These are phyloP conservation scores for Ophiocordyceps australis DNA, from an alignment of 2,329 filamentous ascomycete genomes.

Conservation along the genomic window DNA sequence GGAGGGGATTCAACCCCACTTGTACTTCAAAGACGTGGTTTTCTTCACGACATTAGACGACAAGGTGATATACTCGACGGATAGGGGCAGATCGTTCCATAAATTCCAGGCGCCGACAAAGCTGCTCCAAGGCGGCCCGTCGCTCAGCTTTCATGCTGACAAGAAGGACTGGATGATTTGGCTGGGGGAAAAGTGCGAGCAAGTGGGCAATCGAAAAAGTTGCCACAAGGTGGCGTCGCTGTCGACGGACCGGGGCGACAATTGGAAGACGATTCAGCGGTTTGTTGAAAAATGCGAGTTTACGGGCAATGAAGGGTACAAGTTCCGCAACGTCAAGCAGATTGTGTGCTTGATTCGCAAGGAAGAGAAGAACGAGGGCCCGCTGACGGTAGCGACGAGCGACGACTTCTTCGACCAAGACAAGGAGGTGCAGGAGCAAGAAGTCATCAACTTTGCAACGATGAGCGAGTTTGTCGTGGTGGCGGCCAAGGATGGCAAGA, in stretches of 20 bases:
- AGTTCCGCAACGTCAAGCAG: slow-evolving; percentile 31
- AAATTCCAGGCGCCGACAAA: slow-evolving; percentile 52
- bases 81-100: slow-evolving; percentile 59
- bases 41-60: slow-evolving; percentile 62
- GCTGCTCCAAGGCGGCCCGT: slow-evolving; percentile 15
- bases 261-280: slow-evolving; percentile 58
- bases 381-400: slow-evolving; percentile 56
- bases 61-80: slow-evolving; percentile 59
- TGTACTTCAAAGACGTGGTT: slow-evolving; percentile 65
- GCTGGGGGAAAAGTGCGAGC: slow-evolving; percentile 58
- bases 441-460: slow-evolving; percentile 68
- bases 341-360: slow-evolving; percentile 38
- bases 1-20: slow-evolving; percentile 55
- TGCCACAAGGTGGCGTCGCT: slow-evolving; percentile 64
- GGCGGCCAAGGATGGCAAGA: slow-evolving; percentile 52
- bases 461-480: slow-evolving; percentile 96
- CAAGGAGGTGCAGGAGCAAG: slow-evolving; percentile 29
- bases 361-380: slow-evolving; percentile 40
- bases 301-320: slow-evolving; percentile 45
- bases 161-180: slow-evolving; percentile 85
- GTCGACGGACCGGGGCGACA: slow-evolving; percentile 61
- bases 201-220: slow-evolving; percentile 22
- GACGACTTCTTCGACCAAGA: slow-evolving; percentile 58
- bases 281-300: slow-evolving; percentile 77
- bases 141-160: slow-evolving; percentile 66